Conservation (phyloP, 371 early-diverging fungal genomes). For the Mortierella sp. region DNA sequence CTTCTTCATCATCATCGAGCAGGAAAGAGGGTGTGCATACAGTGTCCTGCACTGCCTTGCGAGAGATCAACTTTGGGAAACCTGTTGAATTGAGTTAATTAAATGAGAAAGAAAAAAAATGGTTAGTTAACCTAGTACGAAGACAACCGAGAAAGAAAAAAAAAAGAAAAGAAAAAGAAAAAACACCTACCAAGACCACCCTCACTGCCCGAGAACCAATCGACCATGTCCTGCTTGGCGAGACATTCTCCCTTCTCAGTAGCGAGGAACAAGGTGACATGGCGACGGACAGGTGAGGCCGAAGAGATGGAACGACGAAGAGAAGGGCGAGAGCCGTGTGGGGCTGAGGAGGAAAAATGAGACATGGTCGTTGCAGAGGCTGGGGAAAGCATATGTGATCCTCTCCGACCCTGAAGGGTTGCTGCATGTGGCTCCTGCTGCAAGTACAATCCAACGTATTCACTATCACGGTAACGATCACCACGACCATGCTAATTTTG, state of each 20-base stretch:
- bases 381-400: conserved; percentile 7
- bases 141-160: neutral
- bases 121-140: neutral
- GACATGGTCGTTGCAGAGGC: too few species aligned
- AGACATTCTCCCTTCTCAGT: conserved; percentile 39
- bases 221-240: conserved; percentile 45
- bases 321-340: neutral
- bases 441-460: conserved; percentile 44
- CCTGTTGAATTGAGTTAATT: conserved; percentile 15
- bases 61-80: conserved; percentile 36
- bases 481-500: conserved; percentile 54
- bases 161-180: conserved; percentile 1
- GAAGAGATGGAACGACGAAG: conserved; percentile 39
- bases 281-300: conserved; percentile 31
- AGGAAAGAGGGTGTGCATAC: conserved; percentile 14
- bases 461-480: conserved; percentile 50
- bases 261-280: conserved; percentile 45
- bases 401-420: conserved; percentile 19
- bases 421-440: conserved; percentile 30
- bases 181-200: conserved; percentile 37
- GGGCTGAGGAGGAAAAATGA: too few species aligned
- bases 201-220: conserved; percentile 51
- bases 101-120: neutral
- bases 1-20: conserved; percentile 29
- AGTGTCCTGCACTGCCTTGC: conserved; percentile 42